phyloP scores from a whole-genome alignment of 2,329 filamentous ascomycete genomes.

The Fusarium succisae region DNA sequence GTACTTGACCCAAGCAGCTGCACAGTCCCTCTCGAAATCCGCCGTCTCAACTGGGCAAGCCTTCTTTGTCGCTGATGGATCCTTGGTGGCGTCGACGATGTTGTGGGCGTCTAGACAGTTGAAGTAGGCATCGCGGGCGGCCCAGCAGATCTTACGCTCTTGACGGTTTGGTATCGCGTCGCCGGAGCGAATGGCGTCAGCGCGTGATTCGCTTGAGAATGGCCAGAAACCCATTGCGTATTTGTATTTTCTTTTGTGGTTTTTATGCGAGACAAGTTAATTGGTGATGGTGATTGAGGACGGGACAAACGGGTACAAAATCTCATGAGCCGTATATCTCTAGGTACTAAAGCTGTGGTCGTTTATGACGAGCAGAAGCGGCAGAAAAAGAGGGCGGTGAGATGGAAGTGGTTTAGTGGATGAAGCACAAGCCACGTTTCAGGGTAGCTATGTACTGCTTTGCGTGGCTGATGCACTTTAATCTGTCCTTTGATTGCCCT shows the following conservation, averaged over 20 bases:
- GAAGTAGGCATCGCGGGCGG: conserved; percentile 88
- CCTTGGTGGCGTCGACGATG: conserved; percentile 75
- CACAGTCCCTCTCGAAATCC: conserved; percentile 86
- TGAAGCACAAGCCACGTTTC: conserved; percentile 7
- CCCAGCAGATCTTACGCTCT: conserved; percentile 88
- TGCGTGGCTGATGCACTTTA: conserved; percentile 22
- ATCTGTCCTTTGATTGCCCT: conserved; percentile 25
- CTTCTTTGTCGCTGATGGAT: conserved; percentile 50
- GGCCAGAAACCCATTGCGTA: conserved; percentile 58
- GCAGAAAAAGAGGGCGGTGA: conserved; percentile 32
- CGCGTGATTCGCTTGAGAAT: conserved; percentile 59
- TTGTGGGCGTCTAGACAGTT: conserved; percentile 82
- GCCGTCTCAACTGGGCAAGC: conserved; percentile 53
- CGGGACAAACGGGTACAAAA: conserved; percentile 18
- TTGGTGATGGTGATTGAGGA: neutral
- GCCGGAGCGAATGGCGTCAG: conserved; percentile 64
- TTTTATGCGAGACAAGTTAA: neutral
- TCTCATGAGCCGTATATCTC: conserved; percentile 18
- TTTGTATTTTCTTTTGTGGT: conserved; percentile 6
- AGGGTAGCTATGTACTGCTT: conserved; percentile 1
- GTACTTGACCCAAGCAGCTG: conserved; percentile 94
- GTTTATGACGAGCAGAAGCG: conserved; percentile 28
- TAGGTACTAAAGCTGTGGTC: neutral
- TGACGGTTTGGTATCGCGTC: conserved; percentile 82
- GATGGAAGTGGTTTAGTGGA: neutral